These are phyloP conservation scores for Lophium mytilinum DNA, from an alignment of 495 filamentous ascomycete species.

Conservation along the genomic window DNA sequence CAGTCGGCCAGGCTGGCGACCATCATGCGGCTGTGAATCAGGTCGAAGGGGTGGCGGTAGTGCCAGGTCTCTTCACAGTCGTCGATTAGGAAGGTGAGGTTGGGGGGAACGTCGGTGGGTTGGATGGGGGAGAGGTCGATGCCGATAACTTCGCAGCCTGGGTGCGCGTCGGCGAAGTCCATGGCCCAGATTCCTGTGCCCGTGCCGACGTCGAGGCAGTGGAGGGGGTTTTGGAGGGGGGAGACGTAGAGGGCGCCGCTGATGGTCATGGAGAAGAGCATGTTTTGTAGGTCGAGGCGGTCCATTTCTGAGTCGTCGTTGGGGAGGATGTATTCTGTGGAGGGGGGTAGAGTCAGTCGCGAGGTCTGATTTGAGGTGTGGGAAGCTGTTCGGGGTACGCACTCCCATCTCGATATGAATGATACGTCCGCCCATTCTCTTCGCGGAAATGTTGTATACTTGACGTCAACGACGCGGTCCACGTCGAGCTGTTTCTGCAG, in stretches of 20 bases:
- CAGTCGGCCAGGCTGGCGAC: constrained; percentile 6
- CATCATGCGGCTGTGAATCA: constrained; percentile 17
- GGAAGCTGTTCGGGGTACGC: too few relatives aligned
- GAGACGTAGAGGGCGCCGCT: constrained; percentile 48
- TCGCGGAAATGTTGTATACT: background rate
- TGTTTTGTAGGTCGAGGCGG: constrained; percentile 54
- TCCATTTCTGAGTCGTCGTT: constrained; percentile 1
- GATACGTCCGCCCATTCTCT: background rate
- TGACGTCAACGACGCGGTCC: background rate
- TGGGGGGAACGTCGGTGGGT: constrained; percentile 15
- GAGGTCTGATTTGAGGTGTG: too few relatives aligned
- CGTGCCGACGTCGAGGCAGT: constrained; percentile 17
- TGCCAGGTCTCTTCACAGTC: constrained; percentile 15
- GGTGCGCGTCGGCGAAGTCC: constrained; percentile 14
- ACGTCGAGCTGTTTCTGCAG: background rate
- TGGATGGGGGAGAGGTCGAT: constrained; percentile 19
- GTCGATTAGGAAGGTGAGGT: constrained; percentile 15
- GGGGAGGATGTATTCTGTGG: background rate
- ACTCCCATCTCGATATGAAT: background rate
- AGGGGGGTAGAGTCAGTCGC: too few relatives aligned
- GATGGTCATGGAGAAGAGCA: constrained; percentile 46
- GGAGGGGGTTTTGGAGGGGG: constrained; percentile 26
- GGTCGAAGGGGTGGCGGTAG: constrained; percentile 11
- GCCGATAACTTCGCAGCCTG: constrained; percentile 9
- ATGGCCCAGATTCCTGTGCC: constrained; percentile 22